phyloP scores from a whole-genome alignment of 208 protist genomes.

The Leishmania amazonensis region DNA sequence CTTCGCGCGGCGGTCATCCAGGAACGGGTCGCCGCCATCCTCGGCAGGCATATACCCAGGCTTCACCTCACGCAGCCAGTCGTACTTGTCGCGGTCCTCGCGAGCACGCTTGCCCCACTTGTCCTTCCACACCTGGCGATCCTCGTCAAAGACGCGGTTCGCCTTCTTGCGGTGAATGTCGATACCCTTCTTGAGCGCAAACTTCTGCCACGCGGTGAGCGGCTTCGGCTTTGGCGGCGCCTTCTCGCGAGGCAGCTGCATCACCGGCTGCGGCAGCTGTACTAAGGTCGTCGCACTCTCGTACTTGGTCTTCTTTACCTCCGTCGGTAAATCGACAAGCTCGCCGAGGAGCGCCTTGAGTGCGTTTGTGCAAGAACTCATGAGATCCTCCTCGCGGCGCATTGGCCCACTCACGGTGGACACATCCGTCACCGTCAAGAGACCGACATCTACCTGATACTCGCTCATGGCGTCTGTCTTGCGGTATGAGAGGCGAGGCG shows the following conservation, averaged over 20 bases:
- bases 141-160: constrained; percentile 91
- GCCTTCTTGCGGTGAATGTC: constrained; percentile 89
- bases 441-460: constrained; percentile 80
- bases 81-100: constrained; percentile 88
- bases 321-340: constrained; percentile 65
- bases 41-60: constrained; percentile 82
- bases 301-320: constrained; percentile 83
- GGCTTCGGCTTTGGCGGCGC: constrained; percentile 87
- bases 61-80: constrained; percentile 93
- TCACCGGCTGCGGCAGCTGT: constrained; percentile 81
- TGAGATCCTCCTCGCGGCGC: constrained; percentile 80
- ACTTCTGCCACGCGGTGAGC: constrained; percentile 93
- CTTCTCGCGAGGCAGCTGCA: constrained; percentile 93
- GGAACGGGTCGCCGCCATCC: constrained; percentile 92
- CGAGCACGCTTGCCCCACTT: constrained; percentile 93
- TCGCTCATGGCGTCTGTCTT: constrained; percentile 49
- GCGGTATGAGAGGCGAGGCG: neutral
- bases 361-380: constrained; percentile 58
- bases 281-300: constrained; percentile 66
- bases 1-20: constrained; percentile 86
- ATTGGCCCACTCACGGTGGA: constrained; percentile 84
- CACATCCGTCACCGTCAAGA: constrained; percentile 79
- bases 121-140: constrained; percentile 90
- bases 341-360: constrained; percentile 77
- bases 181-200: constrained; percentile 93